phyloP scores from a whole-genome alignment of 306 rosid species.

The Pyrus bretschneideri region DNA sequence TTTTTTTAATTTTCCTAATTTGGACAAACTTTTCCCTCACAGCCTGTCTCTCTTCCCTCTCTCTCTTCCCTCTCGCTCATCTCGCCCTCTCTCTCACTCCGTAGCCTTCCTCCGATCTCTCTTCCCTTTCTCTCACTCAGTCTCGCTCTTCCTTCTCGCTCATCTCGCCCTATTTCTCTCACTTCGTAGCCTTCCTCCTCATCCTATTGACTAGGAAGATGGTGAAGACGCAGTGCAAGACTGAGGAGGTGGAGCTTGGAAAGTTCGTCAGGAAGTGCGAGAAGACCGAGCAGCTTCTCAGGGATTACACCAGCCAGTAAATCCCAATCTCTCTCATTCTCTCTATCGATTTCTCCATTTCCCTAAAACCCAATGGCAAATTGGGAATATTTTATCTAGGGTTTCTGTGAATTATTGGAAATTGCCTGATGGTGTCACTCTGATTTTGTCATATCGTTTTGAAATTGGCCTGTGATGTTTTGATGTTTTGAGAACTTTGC shows the following conservation, averaged over 20 bases:
- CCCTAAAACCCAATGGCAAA: background rate
- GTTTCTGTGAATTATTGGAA: background rate
- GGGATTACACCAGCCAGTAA: conserved; percentile 60
- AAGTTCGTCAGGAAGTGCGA: conserved; percentile 72
- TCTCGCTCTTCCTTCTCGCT: too few species aligned
- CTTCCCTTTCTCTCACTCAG: too few species aligned
- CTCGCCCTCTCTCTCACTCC: too few species aligned
- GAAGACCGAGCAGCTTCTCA: conserved; percentile 70
- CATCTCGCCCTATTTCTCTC: too few species aligned
- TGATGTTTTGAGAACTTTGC: conserved; percentile 48
- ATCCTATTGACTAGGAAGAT: conserved; percentile 40
- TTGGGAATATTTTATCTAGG: background rate
- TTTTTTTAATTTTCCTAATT: too few species aligned
- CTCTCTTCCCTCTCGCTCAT: too few species aligned
- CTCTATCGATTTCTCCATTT: background rate
- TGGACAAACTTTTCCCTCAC: too few species aligned
- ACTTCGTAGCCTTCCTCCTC: too few species aligned
- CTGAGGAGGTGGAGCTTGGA: conserved; percentile 31
- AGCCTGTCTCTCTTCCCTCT: too few species aligned
- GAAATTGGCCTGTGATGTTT: too few species aligned
- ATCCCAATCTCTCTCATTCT: background rate
- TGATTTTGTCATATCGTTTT: background rate
- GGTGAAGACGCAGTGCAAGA: conserved; percentile 53
- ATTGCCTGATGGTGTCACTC: background rate
- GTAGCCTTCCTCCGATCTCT: too few species aligned